Conservation (phyloP, 495 filamentous ascomycete genomes). For the Jackrogersella minutella region DNA sequence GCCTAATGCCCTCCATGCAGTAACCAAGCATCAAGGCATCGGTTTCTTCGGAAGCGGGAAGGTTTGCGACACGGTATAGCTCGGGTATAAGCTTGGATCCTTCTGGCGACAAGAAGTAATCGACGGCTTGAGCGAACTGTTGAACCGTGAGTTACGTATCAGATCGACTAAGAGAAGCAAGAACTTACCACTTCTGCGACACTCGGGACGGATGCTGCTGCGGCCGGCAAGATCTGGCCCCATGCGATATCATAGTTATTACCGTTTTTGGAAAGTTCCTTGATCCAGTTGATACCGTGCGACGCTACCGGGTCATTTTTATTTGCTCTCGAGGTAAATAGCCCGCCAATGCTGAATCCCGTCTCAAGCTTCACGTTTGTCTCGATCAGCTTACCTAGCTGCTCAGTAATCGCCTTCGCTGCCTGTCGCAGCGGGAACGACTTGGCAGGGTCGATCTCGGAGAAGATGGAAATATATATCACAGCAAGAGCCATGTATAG, state of each 20-base stretch:
- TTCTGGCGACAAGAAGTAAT: conserved; percentile 72
- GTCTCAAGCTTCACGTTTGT: conserved; percentile 67
- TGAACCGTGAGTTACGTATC: conserved; percentile 5
- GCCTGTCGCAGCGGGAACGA: conserved; percentile 67
- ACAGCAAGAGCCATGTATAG: conserved; percentile 77
- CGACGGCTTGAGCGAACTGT: conserved; percentile 75
- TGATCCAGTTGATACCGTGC: conserved; percentile 76
- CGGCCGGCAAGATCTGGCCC: conserved; percentile 67
- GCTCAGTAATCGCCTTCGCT: conserved; percentile 65
- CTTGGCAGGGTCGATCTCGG: conserved; percentile 58
- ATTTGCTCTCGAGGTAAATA: conserved; percentile 53
- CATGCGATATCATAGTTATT: conserved; percentile 75
- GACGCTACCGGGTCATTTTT: conserved; percentile 65
- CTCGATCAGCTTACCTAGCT: conserved; percentile 54
- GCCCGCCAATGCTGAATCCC: conserved; percentile 60
- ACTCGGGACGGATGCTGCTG: conserved; percentile 64
- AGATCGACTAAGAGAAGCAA: neutral
- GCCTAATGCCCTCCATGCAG: conserved; percentile 61
- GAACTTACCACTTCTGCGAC: conserved; percentile 68
- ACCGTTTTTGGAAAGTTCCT: conserved; percentile 71
- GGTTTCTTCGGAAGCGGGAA: conserved; percentile 41
- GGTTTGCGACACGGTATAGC: conserved; percentile 62
- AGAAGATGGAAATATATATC: conserved; percentile 65
- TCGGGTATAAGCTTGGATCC: conserved; percentile 64
- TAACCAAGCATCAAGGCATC: conserved; percentile 59